A percentile compares a stretch with the other conserved stretches of the same genome.
Evolutionary conservation across 2,329 filamentous ascomycete species (phyloP).

Genomic region (Aspergillus japonicus): DNA sequence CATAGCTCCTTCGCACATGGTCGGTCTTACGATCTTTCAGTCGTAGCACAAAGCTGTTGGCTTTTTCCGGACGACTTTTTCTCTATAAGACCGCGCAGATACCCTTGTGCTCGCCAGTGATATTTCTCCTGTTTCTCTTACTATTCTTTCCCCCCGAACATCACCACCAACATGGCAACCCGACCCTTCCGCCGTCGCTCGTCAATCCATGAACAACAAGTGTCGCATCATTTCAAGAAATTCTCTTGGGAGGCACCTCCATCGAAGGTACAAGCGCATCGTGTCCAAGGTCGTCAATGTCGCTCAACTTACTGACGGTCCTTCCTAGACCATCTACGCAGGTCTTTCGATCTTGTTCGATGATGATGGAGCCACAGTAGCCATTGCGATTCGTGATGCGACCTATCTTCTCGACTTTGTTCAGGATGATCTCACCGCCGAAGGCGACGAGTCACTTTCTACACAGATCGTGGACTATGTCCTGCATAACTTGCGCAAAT

Average conservation of each 20-base stretch:
- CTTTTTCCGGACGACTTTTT: not conserved
- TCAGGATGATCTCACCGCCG: slow-evolving; percentile 56
- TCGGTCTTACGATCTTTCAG: slow-evolving; percentile 1
- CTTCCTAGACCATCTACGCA: slow-evolving; percentile 41
- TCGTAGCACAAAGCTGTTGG: not conserved
- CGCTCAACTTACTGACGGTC: not conserved
- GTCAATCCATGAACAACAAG: slow-evolving; percentile 35
- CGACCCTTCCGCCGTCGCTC: slow-evolving; percentile 28
- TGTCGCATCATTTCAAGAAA: slow-evolving; percentile 30
- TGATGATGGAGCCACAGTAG: slow-evolving; percentile 55
- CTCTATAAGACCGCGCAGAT: not conserved
- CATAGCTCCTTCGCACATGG: not conserved
- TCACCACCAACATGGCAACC: slow-evolving; percentile 2
- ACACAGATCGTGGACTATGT: slow-evolving; percentile 60
- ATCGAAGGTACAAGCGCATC: slow-evolving; percentile 33
- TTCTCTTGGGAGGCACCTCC: slow-evolving; percentile 40
- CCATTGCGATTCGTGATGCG: slow-evolving; percentile 70
- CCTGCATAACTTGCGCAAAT: slow-evolving; percentile 56
- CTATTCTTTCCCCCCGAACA: not conserved
- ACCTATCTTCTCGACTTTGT: slow-evolving; percentile 74
- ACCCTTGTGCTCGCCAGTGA: not conserved
- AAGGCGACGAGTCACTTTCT: slow-evolving; percentile 38
- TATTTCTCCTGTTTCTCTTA: not conserved
- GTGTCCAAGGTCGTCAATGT: not conserved
- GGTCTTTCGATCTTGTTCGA: slow-evolving; percentile 39